Conservation (phyloP, 345 rosid genomes). For the Nasturtium officinale region DNA sequence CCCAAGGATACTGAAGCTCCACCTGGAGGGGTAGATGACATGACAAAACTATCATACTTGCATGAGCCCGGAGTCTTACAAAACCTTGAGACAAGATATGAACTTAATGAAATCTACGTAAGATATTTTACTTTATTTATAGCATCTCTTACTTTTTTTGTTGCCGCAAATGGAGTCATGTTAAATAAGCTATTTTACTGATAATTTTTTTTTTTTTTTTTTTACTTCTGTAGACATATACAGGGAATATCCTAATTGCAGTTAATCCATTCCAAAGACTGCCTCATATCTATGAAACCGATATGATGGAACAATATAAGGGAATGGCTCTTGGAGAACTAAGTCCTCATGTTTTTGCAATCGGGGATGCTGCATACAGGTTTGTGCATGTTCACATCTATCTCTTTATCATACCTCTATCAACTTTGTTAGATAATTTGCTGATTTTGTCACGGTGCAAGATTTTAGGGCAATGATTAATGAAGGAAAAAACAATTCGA, state of each 20-base stretch:
- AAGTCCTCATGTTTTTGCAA: constrained; percentile 95
- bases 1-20: constrained; percentile 89
- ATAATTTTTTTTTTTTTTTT: constrained; percentile 26
- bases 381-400: constrained; percentile 32
- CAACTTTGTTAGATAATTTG: constrained; percentile 18
- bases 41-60: constrained; percentile 90
- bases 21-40: constrained; percentile 92
- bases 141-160: constrained; percentile 18
- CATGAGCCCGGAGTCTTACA: constrained; percentile 92
- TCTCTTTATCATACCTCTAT: neutral
- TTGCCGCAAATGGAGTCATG: constrained; percentile 31
- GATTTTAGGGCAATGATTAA: constrained; percentile 80
- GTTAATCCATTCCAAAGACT: constrained; percentile 92
- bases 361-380: constrained; percentile 95
- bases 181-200: constrained; percentile 26
- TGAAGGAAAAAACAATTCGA: constrained; percentile 87
- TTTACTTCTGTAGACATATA: constrained; percentile 74
- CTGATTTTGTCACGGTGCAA: constrained; percentile 39
- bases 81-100: constrained; percentile 78
- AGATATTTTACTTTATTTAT: constrained; percentile 36
- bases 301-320: constrained; percentile 95
- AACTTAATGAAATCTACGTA: constrained; percentile 87
- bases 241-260: constrained; percentile 87
- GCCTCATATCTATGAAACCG: constrained; percentile 88
- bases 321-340: constrained; percentile 81